Conservation (phyloP, 768 basidiomycete species). For the Xerocomus spinulosus region DNA sequence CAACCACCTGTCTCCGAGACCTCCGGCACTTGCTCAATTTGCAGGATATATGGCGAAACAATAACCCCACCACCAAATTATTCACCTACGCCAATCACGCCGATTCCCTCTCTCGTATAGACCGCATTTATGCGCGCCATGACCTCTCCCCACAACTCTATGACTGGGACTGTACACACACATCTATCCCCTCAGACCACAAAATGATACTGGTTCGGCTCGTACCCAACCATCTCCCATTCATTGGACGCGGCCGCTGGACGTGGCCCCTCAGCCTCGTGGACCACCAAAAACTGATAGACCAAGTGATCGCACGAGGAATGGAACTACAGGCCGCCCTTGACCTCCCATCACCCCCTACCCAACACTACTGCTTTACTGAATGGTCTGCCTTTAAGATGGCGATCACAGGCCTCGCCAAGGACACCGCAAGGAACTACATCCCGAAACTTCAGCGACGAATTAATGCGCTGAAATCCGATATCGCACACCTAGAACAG, state of each 20-base stretch:
- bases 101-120: not conserved
- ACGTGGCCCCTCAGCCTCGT: too few species aligned
- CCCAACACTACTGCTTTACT: not conserved
- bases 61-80: not conserved
- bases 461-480: not conserved
- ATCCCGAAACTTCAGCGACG: not conserved
- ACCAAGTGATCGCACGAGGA: too few species aligned
- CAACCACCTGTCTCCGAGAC: slow-evolving; percentile 14
- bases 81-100: not conserved
- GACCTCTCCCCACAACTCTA: not conserved
- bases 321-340: too few species aligned
- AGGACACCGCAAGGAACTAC: not conserved
- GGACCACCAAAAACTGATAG: too few species aligned
- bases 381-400: not conserved
- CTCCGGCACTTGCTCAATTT: not conserved
- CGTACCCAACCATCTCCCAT: too few species aligned
- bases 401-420: not conserved
- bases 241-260: too few species aligned
- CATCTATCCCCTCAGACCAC: slow-evolving; percentile 4
- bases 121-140: not conserved
- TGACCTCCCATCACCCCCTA: not conserved
- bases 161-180: not conserved
- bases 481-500: not conserved
- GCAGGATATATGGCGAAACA: not conserved
- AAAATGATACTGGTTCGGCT: too few species aligned